Percentiles rank a stretch among this genome's conserved stretches.
Evolutionary conservation across 257 asterid species (phyloP).

Genomic region (Nicotiana obtusifolia): DNA sequence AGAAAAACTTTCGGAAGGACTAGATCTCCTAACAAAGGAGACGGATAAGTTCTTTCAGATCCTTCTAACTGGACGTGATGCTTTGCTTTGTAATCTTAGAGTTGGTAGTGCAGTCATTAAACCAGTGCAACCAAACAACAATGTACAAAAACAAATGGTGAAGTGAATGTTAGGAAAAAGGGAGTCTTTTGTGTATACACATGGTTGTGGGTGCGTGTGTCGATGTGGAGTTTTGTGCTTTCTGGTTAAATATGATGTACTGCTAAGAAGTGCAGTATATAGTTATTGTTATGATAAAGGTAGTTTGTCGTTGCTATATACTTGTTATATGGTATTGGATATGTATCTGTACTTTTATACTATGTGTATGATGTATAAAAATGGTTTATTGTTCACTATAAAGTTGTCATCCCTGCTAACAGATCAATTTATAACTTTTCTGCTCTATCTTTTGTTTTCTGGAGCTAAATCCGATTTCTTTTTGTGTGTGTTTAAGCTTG

Average conservation of each 20-base stretch:
- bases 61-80: slow-evolving; percentile 64
- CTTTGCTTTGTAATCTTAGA: slow-evolving; percentile 72
- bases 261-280: slow-evolving; percentile 12
- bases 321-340: slow-evolving; percentile 10
- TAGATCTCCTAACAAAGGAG: slow-evolving; percentile 65
- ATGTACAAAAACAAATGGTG: slow-evolving; percentile 32
- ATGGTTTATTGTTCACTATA: not conserved
- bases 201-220: slow-evolving; percentile 13
- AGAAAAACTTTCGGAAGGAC: slow-evolving; percentile 43
- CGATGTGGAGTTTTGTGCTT: slow-evolving; percentile 17
- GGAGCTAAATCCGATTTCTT: not conserved
- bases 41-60: slow-evolving; percentile 67
- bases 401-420: not conserved
- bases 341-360: slow-evolving; percentile 17
- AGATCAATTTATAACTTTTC: not conserved
- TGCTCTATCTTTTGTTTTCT: not conserved
- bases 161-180: slow-evolving; percentile 31
- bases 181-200: slow-evolving; percentile 20
- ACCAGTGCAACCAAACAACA: slow-evolving; percentile 17
- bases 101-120: slow-evolving; percentile 31
- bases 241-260: slow-evolving; percentile 11
- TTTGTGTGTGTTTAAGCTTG: not conserved
- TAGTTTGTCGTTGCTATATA: slow-evolving; percentile 2
- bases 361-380: slow-evolving; percentile 20
- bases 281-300: slow-evolving; percentile 15